Evolutionary conservation across 768 basidiomycete species (phyloP).

Genomic region (Hydnomerulius pinastri): DNA sequence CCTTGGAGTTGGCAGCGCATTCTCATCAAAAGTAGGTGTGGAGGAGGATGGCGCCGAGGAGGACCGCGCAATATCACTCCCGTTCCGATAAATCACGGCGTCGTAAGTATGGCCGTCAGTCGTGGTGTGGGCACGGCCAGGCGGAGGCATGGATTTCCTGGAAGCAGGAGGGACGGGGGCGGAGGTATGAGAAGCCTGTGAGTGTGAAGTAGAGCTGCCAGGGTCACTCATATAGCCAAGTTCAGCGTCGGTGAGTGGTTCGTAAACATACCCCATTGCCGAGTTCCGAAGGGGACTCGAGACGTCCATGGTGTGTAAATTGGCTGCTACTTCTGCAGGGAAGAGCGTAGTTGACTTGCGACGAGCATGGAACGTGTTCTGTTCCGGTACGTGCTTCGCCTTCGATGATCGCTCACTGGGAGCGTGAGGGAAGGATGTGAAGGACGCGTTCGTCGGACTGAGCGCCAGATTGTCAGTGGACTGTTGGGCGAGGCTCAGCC

Average conservation of each 20-base stretch:
- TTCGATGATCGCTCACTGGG: conserved; percentile 25
- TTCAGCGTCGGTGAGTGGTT: conserved; percentile 31
- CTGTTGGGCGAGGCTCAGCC: conserved; percentile 26
- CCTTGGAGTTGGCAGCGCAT: conserved; percentile 50
- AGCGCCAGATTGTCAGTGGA: conserved; percentile 28
- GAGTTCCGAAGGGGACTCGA: conserved; percentile 24
- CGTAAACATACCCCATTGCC: conserved; percentile 25
- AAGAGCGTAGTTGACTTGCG: conserved; percentile 37
- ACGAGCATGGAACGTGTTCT: conserved; percentile 37
- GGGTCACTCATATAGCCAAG: conserved; percentile 17
- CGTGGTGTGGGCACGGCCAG: conserved; percentile 25
- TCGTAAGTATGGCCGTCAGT: conserved; percentile 14
- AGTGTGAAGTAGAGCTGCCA: conserved; percentile 11
- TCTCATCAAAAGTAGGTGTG: conserved; percentile 39
- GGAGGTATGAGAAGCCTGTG: conserved; percentile 15
- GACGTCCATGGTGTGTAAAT: conserved; percentile 33
- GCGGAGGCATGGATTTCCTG: conserved; percentile 18
- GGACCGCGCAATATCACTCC: conserved; percentile 16
- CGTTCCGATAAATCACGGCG: not conserved
- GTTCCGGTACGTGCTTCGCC: conserved; percentile 26
- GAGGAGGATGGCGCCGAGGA: conserved; percentile 12
- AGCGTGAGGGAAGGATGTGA: conserved; percentile 27
- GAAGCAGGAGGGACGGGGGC: conserved; percentile 7
- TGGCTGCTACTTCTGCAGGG: conserved; percentile 27
- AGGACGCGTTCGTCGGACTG: conserved; percentile 25